Conservation (phyloP, 1,284 basidiomycete species). For the Microbotryum lychnidis-dioicae region DNA sequence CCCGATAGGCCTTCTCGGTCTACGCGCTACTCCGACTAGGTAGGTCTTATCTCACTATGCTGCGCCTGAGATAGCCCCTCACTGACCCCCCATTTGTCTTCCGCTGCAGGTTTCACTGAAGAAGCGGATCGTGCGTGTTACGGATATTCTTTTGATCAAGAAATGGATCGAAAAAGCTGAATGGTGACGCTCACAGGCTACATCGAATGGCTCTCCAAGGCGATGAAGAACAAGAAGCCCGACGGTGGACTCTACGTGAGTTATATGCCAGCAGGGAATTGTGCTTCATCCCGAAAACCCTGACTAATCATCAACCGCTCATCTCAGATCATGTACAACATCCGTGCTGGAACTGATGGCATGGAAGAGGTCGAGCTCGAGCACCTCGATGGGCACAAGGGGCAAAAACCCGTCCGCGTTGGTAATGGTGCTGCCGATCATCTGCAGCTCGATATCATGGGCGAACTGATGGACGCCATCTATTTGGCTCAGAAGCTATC, state of each 20-base stretch:
- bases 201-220: conserved; percentile 50
- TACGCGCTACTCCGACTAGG: conserved; percentile 80
- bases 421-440: conserved; percentile 56
- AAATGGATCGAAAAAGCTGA: conserved; percentile 14
- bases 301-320: background rate
- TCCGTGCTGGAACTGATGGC: conserved; percentile 61
- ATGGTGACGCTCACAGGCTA: conserved; percentile 50
- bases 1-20: conserved; percentile 60
- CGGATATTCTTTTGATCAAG: background rate
- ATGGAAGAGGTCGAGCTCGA: conserved; percentile 27
- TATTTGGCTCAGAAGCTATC: conserved; percentile 76
- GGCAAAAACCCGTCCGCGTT: conserved; percentile 45
- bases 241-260: conserved; percentile 60
- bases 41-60: too few relatives aligned
- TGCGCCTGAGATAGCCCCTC: too few relatives aligned
- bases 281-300: too few relatives aligned
- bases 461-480: conserved; percentile 75
- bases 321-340: conserved; percentile 53
- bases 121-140: conserved; percentile 64
- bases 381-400: conserved; percentile 40
- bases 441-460: conserved; percentile 84
- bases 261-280: background rate
- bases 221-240: conserved; percentile 47
- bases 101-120: conserved; percentile 57
- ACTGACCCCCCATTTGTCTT: too few relatives aligned